phyloP scores from a whole-genome alignment of 139 green algal genomes.

The Coccomyxa sp. region DNA sequence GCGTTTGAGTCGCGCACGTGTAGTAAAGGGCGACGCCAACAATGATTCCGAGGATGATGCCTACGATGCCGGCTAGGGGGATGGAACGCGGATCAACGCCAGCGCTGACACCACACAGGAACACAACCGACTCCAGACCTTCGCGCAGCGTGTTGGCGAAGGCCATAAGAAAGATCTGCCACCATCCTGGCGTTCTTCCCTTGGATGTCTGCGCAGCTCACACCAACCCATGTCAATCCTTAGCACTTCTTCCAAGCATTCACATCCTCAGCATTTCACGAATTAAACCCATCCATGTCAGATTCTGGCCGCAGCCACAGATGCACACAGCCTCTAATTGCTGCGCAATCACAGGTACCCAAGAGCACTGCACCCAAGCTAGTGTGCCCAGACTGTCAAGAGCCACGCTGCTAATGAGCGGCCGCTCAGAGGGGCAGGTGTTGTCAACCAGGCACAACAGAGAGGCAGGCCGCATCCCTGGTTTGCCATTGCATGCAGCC shows the following conservation, averaged over 20 bases:
- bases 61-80: constrained; percentile 38
- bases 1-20: constrained; percentile 19
- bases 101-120: constrained; percentile 41
- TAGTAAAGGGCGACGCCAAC: constrained; percentile 42
- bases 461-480: too few species aligned
- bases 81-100: constrained; percentile 25
- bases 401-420: too few species aligned
- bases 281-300: too few species aligned
- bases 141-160: constrained; percentile 39
- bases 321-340: too few species aligned
- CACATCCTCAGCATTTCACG: not conserved
- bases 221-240: not conserved
- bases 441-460: too few species aligned
- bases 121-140: constrained; percentile 50
- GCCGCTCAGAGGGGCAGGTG: too few species aligned
- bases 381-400: too few species aligned
- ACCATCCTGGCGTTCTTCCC: constrained; percentile 12
- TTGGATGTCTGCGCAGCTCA: not conserved
- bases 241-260: not conserved
- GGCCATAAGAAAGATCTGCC: constrained; percentile 39
- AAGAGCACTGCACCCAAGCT: too few species aligned
- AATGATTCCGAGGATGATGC: constrained; percentile 32
- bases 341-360: too few species aligned
- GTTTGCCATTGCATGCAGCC: too few species aligned
- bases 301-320: too few species aligned